Evolutionary conservation across 2,329 filamentous ascomycete species (phyloP).

Genomic region (Colletotrichum costaricense): DNA sequence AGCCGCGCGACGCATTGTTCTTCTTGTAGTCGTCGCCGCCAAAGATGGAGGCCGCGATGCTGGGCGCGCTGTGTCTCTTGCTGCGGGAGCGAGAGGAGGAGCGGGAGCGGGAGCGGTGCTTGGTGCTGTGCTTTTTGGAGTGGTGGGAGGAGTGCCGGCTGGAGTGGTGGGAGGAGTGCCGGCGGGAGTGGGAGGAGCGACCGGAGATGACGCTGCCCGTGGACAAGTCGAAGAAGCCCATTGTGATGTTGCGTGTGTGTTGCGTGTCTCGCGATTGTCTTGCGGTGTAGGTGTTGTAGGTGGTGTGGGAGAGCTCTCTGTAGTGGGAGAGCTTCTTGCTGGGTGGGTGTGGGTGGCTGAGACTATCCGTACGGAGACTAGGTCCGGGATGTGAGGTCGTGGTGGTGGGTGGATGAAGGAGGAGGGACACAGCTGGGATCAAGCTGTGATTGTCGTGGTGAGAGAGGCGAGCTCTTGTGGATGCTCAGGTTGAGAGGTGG

Average conservation of each 20-base stretch:
- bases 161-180: slow-evolving; percentile 35
- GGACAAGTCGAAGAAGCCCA: slow-evolving; percentile 38
- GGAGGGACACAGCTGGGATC: not conserved
- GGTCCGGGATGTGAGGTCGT: not conserved
- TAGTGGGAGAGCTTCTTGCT: not conserved
- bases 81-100: slow-evolving; percentile 52
- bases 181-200: slow-evolving; percentile 36
- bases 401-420: not conserved
- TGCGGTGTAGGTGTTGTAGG: too few relatives aligned
- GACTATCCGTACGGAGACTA: not conserved
- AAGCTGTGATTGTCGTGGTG: not conserved
- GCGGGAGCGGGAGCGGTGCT: slow-evolving; percentile 52
- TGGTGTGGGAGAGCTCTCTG: too few relatives aligned
- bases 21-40: slow-evolving; percentile 49
- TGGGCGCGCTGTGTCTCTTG: slow-evolving; percentile 47
- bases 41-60: slow-evolving; percentile 58
- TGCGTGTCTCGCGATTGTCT: not conserved
- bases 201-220: slow-evolving; percentile 34
- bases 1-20: slow-evolving; percentile 55
- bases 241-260: not conserved
- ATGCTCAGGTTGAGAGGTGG: not conserved
- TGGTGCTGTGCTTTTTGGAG: slow-evolving; percentile 17
- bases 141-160: slow-evolving; percentile 34
- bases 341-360: not conserved
- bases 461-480: too few relatives aligned